Evolutionary conservation across 2,329 filamentous ascomycete genomes (phyloP), one percentile per base, ranked within the genome.

Genomic region (Fusarium sp.): DNA sequence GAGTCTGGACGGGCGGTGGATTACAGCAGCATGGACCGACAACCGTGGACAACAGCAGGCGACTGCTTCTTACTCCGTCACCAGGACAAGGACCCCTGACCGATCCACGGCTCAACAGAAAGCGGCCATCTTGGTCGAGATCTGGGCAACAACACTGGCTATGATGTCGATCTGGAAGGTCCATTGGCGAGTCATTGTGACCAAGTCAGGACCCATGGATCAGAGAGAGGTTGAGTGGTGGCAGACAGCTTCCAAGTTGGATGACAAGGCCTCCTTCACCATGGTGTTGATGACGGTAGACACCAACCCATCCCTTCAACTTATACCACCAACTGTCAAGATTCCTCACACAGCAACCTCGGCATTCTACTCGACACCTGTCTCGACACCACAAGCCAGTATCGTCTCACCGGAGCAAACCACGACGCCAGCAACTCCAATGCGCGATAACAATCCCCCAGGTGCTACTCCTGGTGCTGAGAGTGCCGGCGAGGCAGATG

Each of bases 21-120:
- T 97, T 41, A 92, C 92, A 14, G 93, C 91, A 7, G 92, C 93
- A 1, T 97, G 94, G 94, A 94, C 92, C 1, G 94, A 97, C 79
- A 94, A 91, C 75, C 89, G 89, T 30, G 94, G 94, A 2, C 90
- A 89, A 68, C 90, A 93, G 70, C 93, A 95, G 80, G 90, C 92
- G 74, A 93, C 89, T 18, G 89, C 91, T 1, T 92, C 93, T 0
- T 96, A 95, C 81, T 94, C 92, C 76, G 84, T 96, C 52, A 86
- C 90, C 18, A 86, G 92, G 70, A 88, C 82, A 85, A 88, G 75
- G 85, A 87, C 64, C 80, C 85, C 2, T 79, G 88, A 4, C 84
- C 88, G 9, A 88, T 85, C 16, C 79, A 84, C 52, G 34, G 2
- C 89, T 95, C 66, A 64, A 13, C 54, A 74, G 71, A 85, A 85